These are phyloP conservation scores for Entoloma clypeatum DNA, from an alignment of 1,284 basidiomycete genomes.

Conservation along the genomic window DNA sequence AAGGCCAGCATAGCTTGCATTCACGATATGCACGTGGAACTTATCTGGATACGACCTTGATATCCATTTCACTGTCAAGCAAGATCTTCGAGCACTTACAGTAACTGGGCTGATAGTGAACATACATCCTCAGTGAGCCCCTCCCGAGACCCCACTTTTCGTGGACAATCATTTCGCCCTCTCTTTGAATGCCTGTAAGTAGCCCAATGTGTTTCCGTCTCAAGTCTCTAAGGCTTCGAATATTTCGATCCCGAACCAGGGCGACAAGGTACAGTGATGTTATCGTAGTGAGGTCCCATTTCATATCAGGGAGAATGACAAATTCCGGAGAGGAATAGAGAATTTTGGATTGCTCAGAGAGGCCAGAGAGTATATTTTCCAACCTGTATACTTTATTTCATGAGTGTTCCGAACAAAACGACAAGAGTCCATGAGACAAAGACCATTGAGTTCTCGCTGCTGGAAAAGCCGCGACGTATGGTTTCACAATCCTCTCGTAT, in stretches of 20 bases:
- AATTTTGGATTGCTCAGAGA: constrained; percentile 77
- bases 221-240: constrained; percentile 74
- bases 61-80: not conserved
- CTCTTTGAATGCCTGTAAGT: constrained; percentile 61
- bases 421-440: constrained; percentile 14
- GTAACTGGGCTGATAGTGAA: constrained; percentile 97
- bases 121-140: constrained; percentile 72
- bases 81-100: constrained; percentile 54
- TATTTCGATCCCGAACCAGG: constrained; percentile 52
- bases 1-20: constrained; percentile 60
- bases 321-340: constrained; percentile 73
- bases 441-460: constrained; percentile 79
- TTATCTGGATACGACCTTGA: constrained; percentile 59
- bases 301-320: constrained; percentile 87
- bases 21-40: constrained; percentile 93
- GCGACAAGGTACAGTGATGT: constrained; percentile 75
- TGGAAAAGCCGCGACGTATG: constrained; percentile 77
- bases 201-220: constrained; percentile 61
- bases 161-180: constrained; percentile 50
- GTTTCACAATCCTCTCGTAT: constrained; percentile 67
- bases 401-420: too few species aligned
- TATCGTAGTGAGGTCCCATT: constrained; percentile 84
- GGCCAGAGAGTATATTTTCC: constrained; percentile 78
- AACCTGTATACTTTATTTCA: constrained; percentile 69
- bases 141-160: constrained; percentile 59